These are phyloP conservation scores for Venustampulla echinocandica DNA, from an alignment of 495 filamentous ascomycete species.

Conservation along the genomic window DNA sequence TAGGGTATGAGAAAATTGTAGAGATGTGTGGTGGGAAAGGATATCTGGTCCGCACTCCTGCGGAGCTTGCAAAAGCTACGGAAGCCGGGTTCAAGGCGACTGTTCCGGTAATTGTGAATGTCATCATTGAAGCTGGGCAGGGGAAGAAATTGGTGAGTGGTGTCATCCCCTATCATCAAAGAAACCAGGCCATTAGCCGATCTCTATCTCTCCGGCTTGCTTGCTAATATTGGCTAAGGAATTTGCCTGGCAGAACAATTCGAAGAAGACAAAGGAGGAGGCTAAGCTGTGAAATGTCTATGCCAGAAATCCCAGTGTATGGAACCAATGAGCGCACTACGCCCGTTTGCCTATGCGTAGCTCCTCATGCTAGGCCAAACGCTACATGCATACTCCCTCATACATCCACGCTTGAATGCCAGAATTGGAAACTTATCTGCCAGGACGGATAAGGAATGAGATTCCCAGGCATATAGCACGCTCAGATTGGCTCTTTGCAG, in stretches of 20 bases:
- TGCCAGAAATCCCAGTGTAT: background rate
- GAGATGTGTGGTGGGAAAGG: slow-evolving; percentile 49
- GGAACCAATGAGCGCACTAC: background rate
- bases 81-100: slow-evolving; percentile 40
- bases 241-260: slow-evolving; percentile 23
- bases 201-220: background rate
- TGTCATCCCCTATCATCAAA: background rate
- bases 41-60: slow-evolving; percentile 42
- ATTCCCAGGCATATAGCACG: background rate
- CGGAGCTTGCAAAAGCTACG: slow-evolving; percentile 45
- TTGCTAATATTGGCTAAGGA: slow-evolving; percentile 9
- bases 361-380: background rate
- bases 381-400: background rate
- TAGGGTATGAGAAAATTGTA: slow-evolving; percentile 50
- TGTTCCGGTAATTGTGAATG: slow-evolving; percentile 47
- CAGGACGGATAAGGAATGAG: background rate
- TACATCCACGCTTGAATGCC: background rate
- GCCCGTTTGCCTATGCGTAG: background rate
- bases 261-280: slow-evolving; percentile 17
- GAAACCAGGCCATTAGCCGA: background rate
- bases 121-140: slow-evolving; percentile 49
- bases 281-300: slow-evolving; percentile 8
- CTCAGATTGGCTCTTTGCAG: too few species aligned
- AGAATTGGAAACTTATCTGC: too few species aligned
- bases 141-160: slow-evolving; percentile 37